Evolutionary conservation across 257 asterid genomes (phyloP).

Genomic region (Solanum clarkiae): DNA sequence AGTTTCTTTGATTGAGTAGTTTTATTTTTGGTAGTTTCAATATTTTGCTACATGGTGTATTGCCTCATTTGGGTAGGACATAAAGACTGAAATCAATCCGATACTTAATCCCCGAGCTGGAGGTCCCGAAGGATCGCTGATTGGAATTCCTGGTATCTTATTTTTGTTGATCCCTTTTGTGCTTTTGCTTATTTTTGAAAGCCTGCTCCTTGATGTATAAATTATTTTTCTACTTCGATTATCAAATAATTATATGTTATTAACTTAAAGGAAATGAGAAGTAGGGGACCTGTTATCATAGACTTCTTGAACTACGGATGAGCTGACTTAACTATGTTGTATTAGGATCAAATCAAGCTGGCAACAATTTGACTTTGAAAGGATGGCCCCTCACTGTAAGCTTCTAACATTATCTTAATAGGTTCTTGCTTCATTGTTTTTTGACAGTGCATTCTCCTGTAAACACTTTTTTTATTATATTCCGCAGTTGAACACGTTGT

Average conservation of each 20-base stretch:
- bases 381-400: slow-evolving; percentile 99
- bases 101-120: slow-evolving; percentile 65
- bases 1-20: neutral
- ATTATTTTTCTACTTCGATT: neutral
- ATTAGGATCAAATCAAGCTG: slow-evolving; percentile 88
- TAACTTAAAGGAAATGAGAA: neutral
- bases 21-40: neutral
- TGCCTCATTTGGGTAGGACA: slow-evolving; percentile 40
- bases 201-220: neutral
- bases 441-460: neutral
- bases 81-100: slow-evolving; percentile 83
- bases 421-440: neutral
- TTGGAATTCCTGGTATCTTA: slow-evolving; percentile 73
- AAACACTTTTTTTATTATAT: neutral
- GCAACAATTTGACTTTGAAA: slow-evolving; percentile 88
- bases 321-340: slow-evolving; percentile 12
- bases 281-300: neutral
- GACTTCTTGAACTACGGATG: neutral
- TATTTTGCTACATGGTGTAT: neutral
- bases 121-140: slow-evolving; percentile 83
- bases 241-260: neutral
- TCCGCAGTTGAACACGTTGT: neutral
- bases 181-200: neutral
- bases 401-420: neutral
- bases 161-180: neutral